Conservation (phyloP, 2,329 filamentous ascomycete species). For the Scedosporium boydii region DNA sequence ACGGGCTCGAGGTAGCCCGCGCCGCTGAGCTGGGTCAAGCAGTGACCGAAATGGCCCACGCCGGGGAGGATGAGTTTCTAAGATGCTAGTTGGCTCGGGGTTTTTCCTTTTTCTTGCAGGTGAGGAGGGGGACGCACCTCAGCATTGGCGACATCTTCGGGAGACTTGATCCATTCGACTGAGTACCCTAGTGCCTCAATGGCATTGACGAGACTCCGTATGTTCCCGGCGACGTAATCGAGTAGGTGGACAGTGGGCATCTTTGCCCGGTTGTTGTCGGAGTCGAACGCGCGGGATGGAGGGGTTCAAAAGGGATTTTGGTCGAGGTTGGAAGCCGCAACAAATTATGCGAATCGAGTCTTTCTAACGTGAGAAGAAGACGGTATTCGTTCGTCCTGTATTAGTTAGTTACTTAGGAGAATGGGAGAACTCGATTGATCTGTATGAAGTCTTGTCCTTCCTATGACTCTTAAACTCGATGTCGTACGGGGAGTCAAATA, state of each 20-base stretch:
- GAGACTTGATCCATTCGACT: constrained; percentile 83
- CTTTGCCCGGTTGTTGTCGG: constrained; percentile 15
- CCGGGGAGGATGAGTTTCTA: constrained; percentile 92
- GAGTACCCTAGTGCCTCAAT: constrained; percentile 92
- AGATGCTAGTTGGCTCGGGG: constrained; percentile 10
- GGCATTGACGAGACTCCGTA: constrained; percentile 91
- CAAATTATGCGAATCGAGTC: background rate
- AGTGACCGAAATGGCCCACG: constrained; percentile 97
- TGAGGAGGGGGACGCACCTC: constrained; percentile 50
- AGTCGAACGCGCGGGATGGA: background rate
- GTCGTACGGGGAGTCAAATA: background rate
- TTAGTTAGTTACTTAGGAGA: background rate
- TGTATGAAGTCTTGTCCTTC: background rate
- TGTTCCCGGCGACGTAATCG: constrained; percentile 92
- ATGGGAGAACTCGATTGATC: background rate
- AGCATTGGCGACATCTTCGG: constrained; percentile 73
- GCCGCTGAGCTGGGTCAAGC: constrained; percentile 70
- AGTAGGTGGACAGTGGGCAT: constrained; percentile 73
- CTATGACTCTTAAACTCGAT: constrained; percentile 1
- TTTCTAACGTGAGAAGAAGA: background rate
- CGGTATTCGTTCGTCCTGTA: background rate
- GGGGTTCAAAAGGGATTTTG: background rate
- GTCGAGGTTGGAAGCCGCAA: background rate
- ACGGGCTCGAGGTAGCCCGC: constrained; percentile 82
- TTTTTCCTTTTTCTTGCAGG: background rate